A percentile compares a stretch with the other conserved stretches of the same genome.
These are phyloP conservation scores for Herpetospermum pedunculosum DNA, from an alignment of 306 rosid species.

Conservation along the genomic window DNA sequence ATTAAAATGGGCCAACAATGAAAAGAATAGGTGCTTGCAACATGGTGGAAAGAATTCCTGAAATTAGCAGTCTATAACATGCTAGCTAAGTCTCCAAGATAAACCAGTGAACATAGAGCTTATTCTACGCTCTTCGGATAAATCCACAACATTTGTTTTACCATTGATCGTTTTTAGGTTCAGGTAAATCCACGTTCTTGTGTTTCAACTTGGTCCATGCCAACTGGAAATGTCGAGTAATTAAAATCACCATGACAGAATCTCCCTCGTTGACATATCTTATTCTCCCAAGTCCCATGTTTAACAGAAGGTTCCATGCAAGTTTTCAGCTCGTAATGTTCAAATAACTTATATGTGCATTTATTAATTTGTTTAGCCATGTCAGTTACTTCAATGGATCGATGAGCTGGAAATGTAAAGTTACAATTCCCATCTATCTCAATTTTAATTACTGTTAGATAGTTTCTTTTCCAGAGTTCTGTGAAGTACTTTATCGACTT, in stretches of 20 bases:
- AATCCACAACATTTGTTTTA: background rate
- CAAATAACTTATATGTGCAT: background rate
- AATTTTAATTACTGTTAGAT: too few species aligned
- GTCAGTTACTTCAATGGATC: background rate
- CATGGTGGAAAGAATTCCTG: background rate
- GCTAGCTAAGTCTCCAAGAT: background rate
- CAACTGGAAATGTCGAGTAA: background rate
- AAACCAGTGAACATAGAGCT: background rate
- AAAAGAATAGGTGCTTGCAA: background rate
- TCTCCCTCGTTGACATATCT: background rate
- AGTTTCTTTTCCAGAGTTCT: too few species aligned
- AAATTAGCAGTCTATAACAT: background rate
- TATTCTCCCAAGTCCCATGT: background rate
- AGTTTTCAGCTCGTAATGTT: background rate
- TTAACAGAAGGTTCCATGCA: background rate
- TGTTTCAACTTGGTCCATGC: background rate
- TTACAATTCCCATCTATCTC: too few species aligned
- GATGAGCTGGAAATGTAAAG: background rate
- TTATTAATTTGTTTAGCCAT: background rate
- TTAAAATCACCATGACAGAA: background rate
- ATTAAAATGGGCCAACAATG: background rate
- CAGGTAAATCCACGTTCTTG: background rate
- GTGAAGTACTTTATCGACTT: too few species aligned
- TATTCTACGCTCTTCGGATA: background rate
- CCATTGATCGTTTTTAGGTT: background rate